Conservation (phyloP, 2,329 filamentous ascomycete species). For the Lachnellula occidentalis region DNA sequence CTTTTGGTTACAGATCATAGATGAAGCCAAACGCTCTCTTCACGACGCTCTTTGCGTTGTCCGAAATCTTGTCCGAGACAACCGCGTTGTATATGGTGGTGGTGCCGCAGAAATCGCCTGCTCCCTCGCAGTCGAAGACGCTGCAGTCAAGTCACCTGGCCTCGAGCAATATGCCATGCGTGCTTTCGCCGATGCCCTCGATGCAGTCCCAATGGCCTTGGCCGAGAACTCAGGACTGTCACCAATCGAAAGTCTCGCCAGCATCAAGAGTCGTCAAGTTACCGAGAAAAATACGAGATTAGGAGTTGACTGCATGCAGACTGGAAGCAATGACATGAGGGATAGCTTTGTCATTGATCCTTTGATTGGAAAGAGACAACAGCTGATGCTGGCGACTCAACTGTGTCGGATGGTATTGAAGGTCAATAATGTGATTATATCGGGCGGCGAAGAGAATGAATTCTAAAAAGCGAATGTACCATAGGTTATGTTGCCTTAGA, state of each 20-base stretch:
- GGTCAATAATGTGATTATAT: slow-evolving; percentile 93
- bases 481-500: slow-evolving; percentile 24
- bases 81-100: slow-evolving; percentile 94
- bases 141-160: slow-evolving; percentile 89
- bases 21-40: slow-evolving; percentile 94
- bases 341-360: slow-evolving; percentile 98
- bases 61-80: slow-evolving; percentile 90
- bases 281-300: slow-evolving; percentile 75
- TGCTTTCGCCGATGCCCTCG: slow-evolving; percentile 91
- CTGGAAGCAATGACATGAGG: slow-evolving; percentile 94
- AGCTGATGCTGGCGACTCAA: slow-evolving; percentile 93
- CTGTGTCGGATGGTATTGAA: slow-evolving; percentile 97
- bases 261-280: slow-evolving; percentile 93
- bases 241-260: slow-evolving; percentile 90
- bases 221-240: slow-evolving; percentile 96
- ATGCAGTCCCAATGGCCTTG: slow-evolving; percentile 89
- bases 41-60: slow-evolving; percentile 98
- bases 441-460: slow-evolving; percentile 80
- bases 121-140: slow-evolving; percentile 91
- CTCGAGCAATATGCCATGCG: slow-evolving; percentile 99
- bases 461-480: slow-evolving; percentile 51
- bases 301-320: slow-evolving; percentile 97
- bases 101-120: slow-evolving; percentile 97
- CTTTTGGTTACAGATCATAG: slow-evolving; percentile 68
- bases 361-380: slow-evolving; percentile 95